Evolutionary conservation across 2,329 filamentous ascomycete genomes (phyloP), one percentile per base, ranked within the genome.

Genomic region (Calonectria pteridis): DNA sequence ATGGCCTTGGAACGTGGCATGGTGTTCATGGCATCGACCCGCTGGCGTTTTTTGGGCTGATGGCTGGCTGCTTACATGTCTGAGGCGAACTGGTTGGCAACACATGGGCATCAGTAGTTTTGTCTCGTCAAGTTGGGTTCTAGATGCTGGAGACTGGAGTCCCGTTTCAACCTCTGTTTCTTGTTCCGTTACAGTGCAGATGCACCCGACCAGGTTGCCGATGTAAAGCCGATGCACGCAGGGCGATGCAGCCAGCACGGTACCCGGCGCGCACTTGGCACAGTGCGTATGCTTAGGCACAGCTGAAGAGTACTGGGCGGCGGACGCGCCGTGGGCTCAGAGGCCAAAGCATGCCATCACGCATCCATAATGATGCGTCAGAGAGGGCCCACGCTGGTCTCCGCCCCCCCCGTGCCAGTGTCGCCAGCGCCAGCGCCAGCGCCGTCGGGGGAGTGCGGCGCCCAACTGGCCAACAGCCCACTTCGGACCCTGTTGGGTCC

Each of bases 321-420:
- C 59, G 59, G 59, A 46, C 40, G 59, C 40, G 31, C 53, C 53
- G 53, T 37, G 53, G 53, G 53, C 59, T 46, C 59, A 29, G 37
- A 63, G 35, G 35, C 59, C 35, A 46, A 63, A 63, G 59, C 59
- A 63, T 63, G 59, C 59, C 59, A 63, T 63, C 59, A 63, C 59
- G 59, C 26, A 31, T 63, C 40, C 59, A 63, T 63, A 46, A 63
- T 46, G 59, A 63, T 63, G 59, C 59, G 59, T 63, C 40, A 46
- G 37, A 63, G 59, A 62, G 66, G 66, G 53, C 53, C 67, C 67
- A 69, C 49, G 64, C 50, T 40, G 50, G 64, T 51, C 66, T 23
- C 53, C 53, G 53, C 31, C 33, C 53, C 33, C 53, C 53, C 33
- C 53, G 53, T 59, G 66, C 46, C 66, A 69, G 53, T 62, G 40